phyloP scores from a whole-genome alignment of 176 grass and related monocot genomes.

The Poa pratensis region DNA sequence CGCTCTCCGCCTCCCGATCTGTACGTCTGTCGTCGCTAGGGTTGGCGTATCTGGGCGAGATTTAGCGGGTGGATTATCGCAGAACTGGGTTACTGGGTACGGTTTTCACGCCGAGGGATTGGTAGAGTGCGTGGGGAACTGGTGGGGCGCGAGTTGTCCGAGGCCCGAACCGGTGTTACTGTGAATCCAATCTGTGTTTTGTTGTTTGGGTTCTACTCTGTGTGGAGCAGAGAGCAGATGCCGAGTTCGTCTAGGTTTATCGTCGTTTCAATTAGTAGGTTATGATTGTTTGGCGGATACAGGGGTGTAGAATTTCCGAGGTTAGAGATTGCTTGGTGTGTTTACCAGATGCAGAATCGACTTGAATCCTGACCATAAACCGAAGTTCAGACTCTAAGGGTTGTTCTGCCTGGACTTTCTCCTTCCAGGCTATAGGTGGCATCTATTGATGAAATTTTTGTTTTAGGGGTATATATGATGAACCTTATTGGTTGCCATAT shows the following conservation, averaged over 20 bases:
- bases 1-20: slow-evolving; percentile 33
- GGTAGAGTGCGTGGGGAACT: background rate
- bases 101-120: background rate
- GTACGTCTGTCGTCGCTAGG: slow-evolving; percentile 13
- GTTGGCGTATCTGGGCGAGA: background rate
- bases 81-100: background rate
- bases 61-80: background rate
- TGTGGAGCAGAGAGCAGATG: background rate
- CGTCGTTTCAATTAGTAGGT: background rate
- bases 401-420: background rate
- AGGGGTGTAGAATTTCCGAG: background rate
- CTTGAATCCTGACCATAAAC: background rate
- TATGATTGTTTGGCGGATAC: slow-evolving; percentile 30
- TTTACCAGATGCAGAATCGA: slow-evolving; percentile 8
- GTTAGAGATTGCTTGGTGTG: slow-evolving; percentile 2
- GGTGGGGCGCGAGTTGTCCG: background rate
- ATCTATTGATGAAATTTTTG: background rate
- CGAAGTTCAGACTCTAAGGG: background rate
- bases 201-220: background rate
- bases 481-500: background rate
- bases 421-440: background rate
- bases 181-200: slow-evolving; percentile 37
- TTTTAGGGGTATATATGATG: background rate
- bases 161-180: background rate
- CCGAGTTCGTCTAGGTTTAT: background rate